phyloP scores from a whole-genome alignment of 495 filamentous ascomycete genomes.

The Beverwykella pulmonaria region DNA sequence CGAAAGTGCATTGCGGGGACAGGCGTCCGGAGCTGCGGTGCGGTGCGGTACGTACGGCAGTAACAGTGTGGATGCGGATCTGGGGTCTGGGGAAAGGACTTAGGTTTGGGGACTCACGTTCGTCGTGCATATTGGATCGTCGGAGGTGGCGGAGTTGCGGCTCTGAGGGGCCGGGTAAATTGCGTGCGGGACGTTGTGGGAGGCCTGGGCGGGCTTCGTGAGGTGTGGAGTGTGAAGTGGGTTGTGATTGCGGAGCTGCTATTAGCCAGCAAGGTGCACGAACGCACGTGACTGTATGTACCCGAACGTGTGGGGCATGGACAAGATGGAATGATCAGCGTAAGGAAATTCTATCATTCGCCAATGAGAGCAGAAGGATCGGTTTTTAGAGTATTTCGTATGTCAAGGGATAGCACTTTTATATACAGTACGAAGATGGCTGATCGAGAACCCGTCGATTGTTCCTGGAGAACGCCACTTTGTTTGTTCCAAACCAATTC shows the following conservation, averaged over 20 bases:
- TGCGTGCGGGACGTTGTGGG: background rate
- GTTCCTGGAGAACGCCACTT: background rate
- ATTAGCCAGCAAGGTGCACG: background rate
- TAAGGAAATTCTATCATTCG: background rate
- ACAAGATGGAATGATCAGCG: background rate
- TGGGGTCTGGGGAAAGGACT: background rate
- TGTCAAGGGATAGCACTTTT: background rate
- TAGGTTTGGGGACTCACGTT: constrained; percentile 32
- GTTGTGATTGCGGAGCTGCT: background rate
- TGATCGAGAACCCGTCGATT: background rate
- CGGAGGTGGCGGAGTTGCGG: constrained; percentile 11
- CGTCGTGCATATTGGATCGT: constrained; percentile 37
- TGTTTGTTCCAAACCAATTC: background rate
- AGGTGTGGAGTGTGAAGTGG: background rate
- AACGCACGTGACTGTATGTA: background rate
- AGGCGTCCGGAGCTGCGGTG: background rate
- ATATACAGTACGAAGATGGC: background rate
- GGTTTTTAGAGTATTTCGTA: background rate
- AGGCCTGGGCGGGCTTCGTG: background rate
- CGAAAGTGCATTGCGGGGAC: background rate
- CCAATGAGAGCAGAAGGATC: background rate
- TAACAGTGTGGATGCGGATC: constrained; percentile 11
- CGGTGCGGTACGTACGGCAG: background rate
- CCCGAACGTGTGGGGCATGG: background rate
- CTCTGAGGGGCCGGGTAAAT: constrained; percentile 6